phyloP scores from a whole-genome alignment of 192 early-diverging fungal species.

The Backusella morwellensis region DNA sequence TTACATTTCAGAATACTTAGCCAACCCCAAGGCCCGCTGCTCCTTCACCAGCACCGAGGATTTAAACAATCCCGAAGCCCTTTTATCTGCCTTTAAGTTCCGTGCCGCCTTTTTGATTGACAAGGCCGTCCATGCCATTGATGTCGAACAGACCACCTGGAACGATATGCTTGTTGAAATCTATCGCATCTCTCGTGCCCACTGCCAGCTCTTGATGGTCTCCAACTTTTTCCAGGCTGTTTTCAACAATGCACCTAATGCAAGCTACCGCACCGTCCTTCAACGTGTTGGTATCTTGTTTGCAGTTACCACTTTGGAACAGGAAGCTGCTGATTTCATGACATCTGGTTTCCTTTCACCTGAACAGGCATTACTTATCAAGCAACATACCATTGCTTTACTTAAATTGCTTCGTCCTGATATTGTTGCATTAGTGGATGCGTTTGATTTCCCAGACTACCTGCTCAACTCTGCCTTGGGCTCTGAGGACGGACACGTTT shows the following conservation, averaged over 20 bases:
- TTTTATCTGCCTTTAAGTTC: constrained; percentile 62
- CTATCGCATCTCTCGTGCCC: constrained; percentile 68
- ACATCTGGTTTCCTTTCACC: constrained; percentile 53
- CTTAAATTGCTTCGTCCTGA: constrained; percentile 72
- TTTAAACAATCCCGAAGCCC: constrained; percentile 53
- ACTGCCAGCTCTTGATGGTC: constrained; percentile 74
- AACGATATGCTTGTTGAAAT: constrained; percentile 76
- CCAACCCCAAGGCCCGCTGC: constrained; percentile 52
- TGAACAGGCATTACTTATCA: constrained; percentile 48
- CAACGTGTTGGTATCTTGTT: constrained; percentile 44
- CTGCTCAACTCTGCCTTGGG: constrained; percentile 78
- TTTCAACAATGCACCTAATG: constrained; percentile 30
- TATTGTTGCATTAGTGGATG: constrained; percentile 77
- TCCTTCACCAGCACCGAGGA: constrained; percentile 43
- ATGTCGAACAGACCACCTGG: constrained; percentile 57
- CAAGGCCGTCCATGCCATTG: constrained; percentile 57
- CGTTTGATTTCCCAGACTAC: constrained; percentile 74
- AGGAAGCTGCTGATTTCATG: constrained; percentile 63
- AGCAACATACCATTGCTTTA: constrained; percentile 45
- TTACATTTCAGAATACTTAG: constrained; percentile 46
- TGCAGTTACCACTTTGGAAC: constrained; percentile 61
- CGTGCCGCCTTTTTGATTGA: constrained; percentile 67
- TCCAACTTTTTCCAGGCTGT: constrained; percentile 69
- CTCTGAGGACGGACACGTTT: constrained; percentile 69
- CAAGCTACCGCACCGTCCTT: constrained; percentile 41